Conservation (phyloP, 805 yeast genomes). For the Candida ascalaphidarum region DNA sequence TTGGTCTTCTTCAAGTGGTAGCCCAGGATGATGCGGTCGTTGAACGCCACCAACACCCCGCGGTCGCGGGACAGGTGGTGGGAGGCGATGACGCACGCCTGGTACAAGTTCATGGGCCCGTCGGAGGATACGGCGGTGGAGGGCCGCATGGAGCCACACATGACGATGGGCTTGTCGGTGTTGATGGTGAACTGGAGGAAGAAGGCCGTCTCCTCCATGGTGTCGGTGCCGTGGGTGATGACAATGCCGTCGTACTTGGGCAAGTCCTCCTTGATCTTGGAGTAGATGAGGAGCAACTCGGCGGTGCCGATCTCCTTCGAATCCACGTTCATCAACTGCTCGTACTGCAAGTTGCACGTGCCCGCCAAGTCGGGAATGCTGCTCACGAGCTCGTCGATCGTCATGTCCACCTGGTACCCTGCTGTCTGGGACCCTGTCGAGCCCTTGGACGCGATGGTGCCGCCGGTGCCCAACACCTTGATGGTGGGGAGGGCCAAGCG, state of each 20-base stretch:
- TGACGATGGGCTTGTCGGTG: constrained; percentile 45
- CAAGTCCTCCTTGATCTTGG: constrained; percentile 37
- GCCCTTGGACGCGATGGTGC: constrained; percentile 52
- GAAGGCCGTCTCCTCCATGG: constrained; percentile 61
- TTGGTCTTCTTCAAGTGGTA: constrained; percentile 63
- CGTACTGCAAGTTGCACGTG: constrained; percentile 50
- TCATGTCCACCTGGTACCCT: constrained; percentile 44
- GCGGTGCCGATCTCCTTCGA: constrained; percentile 47
- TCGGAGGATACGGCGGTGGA: constrained; percentile 63
- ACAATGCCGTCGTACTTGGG: constrained; percentile 48
- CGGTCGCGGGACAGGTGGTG: constrained; percentile 41
- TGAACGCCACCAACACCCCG: constrained; percentile 56
- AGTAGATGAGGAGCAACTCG: constrained; percentile 37
- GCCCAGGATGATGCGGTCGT: constrained; percentile 64
- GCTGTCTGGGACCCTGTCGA: constrained; percentile 40
- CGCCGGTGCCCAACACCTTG: constrained; percentile 51
- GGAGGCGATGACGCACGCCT: constrained; percentile 59
- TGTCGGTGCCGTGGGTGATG: constrained; percentile 66
- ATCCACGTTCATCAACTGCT: constrained; percentile 55
- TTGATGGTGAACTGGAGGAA: constrained; percentile 44
- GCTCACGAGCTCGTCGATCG: constrained; percentile 25
- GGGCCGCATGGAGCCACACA: constrained; percentile 73
- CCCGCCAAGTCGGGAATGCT: constrained; percentile 49
- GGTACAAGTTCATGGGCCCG: constrained; percentile 66
- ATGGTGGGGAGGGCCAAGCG: constrained; percentile 18